phyloP scores from a whole-genome alignment of 192 early-diverging fungal genomes.

The Backusella parvicylindrica region DNA sequence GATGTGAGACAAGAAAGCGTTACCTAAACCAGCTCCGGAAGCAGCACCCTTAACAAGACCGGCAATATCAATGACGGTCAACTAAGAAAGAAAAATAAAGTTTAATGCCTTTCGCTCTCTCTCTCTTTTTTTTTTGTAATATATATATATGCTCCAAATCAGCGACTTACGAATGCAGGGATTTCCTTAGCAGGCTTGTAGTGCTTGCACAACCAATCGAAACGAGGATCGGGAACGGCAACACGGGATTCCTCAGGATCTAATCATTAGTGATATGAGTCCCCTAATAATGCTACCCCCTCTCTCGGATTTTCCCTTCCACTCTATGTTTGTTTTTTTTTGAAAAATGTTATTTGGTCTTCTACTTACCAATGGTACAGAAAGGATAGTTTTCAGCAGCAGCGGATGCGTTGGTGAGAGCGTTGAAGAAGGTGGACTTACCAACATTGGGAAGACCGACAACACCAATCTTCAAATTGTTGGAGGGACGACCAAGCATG shows the following conservation, averaged over 20 bases:
- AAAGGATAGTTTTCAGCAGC: constrained; percentile 96
- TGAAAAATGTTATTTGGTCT: not conserved
- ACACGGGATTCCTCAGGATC: constrained; percentile 91
- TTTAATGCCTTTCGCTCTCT: not conserved
- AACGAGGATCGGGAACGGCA: constrained; percentile 85
- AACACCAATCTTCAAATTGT: constrained; percentile 91
- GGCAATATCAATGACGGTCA: constrained; percentile 97
- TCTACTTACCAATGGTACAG: constrained; percentile 75
- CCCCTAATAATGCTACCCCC: not conserved
- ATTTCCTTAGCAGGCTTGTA: constrained; percentile 66
- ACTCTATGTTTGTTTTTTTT: not conserved
- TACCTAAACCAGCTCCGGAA: constrained; percentile 78
- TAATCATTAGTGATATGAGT: constrained; percentile 29
- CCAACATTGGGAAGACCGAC: constrained; percentile 98
- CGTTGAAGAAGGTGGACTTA: constrained; percentile 88
- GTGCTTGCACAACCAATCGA: constrained; percentile 74
- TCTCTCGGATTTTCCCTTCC: not conserved
- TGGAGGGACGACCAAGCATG: constrained; percentile 76
- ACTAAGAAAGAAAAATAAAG: constrained; percentile 35
- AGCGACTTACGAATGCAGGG: constrained; percentile 53
- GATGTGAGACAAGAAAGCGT: constrained; percentile 94
- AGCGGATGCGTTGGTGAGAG: constrained; percentile 65
- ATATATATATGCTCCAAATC: constrained; percentile 15
- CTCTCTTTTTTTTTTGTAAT: too few relatives aligned
- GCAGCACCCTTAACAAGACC: constrained; percentile 93